Evolutionary conservation across 306 rosid species (phyloP).

Genomic region (Elaeagnus macrophylla): DNA sequence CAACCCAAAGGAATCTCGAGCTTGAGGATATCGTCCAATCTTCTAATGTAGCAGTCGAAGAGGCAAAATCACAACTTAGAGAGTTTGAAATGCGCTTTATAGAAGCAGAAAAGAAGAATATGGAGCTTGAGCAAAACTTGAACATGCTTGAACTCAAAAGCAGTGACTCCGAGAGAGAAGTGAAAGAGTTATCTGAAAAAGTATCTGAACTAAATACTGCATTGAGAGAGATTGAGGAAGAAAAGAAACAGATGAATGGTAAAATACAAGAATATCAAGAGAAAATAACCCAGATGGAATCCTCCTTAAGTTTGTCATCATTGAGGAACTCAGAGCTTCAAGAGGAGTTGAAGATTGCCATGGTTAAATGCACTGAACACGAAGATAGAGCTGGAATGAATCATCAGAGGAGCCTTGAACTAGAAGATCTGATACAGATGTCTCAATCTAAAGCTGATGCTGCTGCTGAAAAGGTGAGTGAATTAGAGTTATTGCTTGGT

Average conservation of each 20-base stretch:
- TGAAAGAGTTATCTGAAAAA: slow-evolving; percentile 52
- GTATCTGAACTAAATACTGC: slow-evolving; percentile 44
- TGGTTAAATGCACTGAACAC: slow-evolving; percentile 54
- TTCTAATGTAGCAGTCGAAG: slow-evolving; percentile 56
- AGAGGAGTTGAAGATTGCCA: slow-evolving; percentile 57
- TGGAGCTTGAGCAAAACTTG: slow-evolving; percentile 74
- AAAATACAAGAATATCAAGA: slow-evolving; percentile 50
- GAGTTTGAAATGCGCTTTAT: slow-evolving; percentile 54
- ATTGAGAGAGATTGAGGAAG: slow-evolving; percentile 44
- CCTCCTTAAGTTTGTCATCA: slow-evolving; percentile 47
- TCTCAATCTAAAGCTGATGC: slow-evolving; percentile 67
- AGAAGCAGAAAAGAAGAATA: slow-evolving; percentile 53
- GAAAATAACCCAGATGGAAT: slow-evolving; percentile 54
- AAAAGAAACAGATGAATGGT: slow-evolving; percentile 40
- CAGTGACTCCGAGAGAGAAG: slow-evolving; percentile 51
- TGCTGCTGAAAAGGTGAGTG: slow-evolving; percentile 54
- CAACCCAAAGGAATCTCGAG: slow-evolving; percentile 58
- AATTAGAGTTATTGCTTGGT: slow-evolving; percentile 77
- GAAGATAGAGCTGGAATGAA: slow-evolving; percentile 61
- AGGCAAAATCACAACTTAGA: slow-evolving; percentile 55
- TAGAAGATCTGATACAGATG: slow-evolving; percentile 74
- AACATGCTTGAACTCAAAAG: slow-evolving; percentile 46
- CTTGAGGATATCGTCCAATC: slow-evolving; percentile 52
- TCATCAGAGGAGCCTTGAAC: slow-evolving; percentile 67
- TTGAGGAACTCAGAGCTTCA: slow-evolving; percentile 43